Base-by-base conservation (phyloP, 164 flowering plant genomes). In the Tetracentron sinense region DNA sequence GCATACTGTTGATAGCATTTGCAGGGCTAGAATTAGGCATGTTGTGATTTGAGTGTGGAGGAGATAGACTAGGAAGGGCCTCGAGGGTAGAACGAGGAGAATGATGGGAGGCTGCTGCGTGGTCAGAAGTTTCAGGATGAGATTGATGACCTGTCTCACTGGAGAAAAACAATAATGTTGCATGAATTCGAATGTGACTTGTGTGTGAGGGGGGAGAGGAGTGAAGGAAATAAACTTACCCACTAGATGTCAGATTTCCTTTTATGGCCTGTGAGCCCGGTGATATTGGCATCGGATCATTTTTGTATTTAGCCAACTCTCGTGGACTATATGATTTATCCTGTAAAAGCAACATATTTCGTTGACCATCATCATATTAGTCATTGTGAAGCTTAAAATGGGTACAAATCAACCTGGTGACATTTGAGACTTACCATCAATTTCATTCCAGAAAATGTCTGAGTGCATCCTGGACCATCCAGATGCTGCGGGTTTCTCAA, bases 51-150 rank as follows among this genome's bases (percentile, higher is more conserved):
- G 70, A 59, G 53, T 52, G 68, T 0, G 74, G 73, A 57, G 83
- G 80, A 58, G 83, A 75, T 25, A 71, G 60, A 46, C 56, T 58
- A 47, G 84, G 78, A 54, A 76, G 71, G 33, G 75, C 64, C 68
- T 82, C 86, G 0, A 82, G 84, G 35, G 72, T 78, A 11, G 85
- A 83, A 31, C 78, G 72, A 20, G 79, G 81, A 52, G 86, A 77
- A 58, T 72, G 73, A 56, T 55, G 73, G 25, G 75, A 64, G 16
- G 54, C 75, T 62, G 69, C 65, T 62, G 71, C 61, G 52, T 72
- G 60, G 64, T 79, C 63, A 60, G 80, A 76, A 73, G 74, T 62
- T 70, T 78, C 73, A 59, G 52, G 60, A 65, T 66, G 70, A 69
- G 81, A 66, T 74, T 53, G 65, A 58, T 58, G 80, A 62, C 62